Evolutionary conservation across 495 filamentous ascomycete species (phyloP).

Genomic region (Trypethelium eluteriae): DNA sequence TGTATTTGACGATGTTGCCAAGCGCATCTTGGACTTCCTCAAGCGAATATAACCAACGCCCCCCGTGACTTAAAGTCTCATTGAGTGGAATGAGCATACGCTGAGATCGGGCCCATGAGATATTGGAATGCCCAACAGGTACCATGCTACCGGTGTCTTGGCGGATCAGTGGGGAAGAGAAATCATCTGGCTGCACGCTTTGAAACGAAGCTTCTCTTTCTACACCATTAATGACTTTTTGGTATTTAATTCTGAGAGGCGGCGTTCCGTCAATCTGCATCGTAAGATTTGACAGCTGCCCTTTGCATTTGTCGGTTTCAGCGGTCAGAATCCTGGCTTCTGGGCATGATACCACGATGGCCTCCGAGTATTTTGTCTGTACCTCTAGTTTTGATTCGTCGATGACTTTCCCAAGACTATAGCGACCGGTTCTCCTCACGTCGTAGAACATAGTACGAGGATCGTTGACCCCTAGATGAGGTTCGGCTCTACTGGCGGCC

Average conservation of each 20-base stretch:
- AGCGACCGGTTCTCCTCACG: slow-evolving; percentile 76
- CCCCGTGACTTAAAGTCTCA: slow-evolving; percentile 69
- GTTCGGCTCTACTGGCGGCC: slow-evolving; percentile 47
- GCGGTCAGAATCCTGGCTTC: slow-evolving; percentile 61
- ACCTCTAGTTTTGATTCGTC: slow-evolving; percentile 93
- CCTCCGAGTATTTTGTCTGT: slow-evolving; percentile 60
- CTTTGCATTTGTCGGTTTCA: slow-evolving; percentile 60
- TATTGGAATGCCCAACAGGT: slow-evolving; percentile 51
- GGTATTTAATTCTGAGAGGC: slow-evolving; percentile 88
- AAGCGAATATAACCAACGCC: slow-evolving; percentile 80
- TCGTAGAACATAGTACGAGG: slow-evolving; percentile 48
- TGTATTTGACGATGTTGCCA: slow-evolving; percentile 80
- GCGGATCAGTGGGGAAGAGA: slow-evolving; percentile 62
- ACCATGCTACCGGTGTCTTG: slow-evolving; percentile 48
- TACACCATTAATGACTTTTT: slow-evolving; percentile 66
- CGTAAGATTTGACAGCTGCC: slow-evolving; percentile 76
- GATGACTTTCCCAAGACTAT: slow-evolving; percentile 72
- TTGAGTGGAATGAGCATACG: slow-evolving; percentile 72
- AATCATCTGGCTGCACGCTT: slow-evolving; percentile 82
- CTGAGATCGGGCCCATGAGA: slow-evolving; percentile 74
- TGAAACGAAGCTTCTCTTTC: slow-evolving; percentile 75
- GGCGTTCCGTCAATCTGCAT: slow-evolving; percentile 81
- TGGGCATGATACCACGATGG: slow-evolving; percentile 77
- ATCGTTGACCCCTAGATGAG: slow-evolving; percentile 36
- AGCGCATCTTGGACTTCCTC: slow-evolving; percentile 86